Conservation (phyloP, 192 early-diverging fungal genomes). For the Entomortierella beljakovae region DNA sequence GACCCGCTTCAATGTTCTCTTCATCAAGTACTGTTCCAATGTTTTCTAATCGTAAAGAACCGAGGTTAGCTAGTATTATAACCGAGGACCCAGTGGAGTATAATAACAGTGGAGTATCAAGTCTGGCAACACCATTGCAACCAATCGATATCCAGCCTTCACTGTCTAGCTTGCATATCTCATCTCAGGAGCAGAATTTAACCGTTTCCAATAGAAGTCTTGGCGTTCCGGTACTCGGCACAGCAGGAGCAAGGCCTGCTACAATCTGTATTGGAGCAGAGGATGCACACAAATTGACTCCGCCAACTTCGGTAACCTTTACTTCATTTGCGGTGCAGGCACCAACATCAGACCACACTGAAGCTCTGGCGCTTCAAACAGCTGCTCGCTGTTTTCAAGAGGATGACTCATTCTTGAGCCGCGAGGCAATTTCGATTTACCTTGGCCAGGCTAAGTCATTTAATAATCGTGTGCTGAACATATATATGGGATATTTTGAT, state of each 20-base stretch:
- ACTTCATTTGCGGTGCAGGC: conserved; percentile 4
- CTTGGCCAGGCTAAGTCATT: conserved; percentile 66
- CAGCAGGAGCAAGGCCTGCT: conserved; percentile 6
- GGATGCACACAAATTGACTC: conserved; percentile 8
- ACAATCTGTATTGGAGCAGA: conserved; percentile 25
- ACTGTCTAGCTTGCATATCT: not conserved
- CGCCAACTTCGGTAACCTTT: not conserved
- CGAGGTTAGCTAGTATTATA: not conserved
- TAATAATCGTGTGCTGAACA: conserved; percentile 65
- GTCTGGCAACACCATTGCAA: too few species aligned
- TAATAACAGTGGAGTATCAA: too few species aligned
- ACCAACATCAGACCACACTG: not conserved
- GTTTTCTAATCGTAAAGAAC: not conserved
- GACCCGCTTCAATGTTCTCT: conserved; percentile 27
- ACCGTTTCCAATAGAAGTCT: not conserved
- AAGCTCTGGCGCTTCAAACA: conserved; percentile 8
- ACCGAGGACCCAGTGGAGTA: too few species aligned
- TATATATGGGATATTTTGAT: conserved; percentile 86
- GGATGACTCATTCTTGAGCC: conserved; percentile 57
- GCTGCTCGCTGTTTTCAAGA: conserved; percentile 53
- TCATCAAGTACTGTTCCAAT: not conserved
- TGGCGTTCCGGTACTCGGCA: not conserved
- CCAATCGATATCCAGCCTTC: not conserved
- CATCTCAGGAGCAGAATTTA: not conserved
- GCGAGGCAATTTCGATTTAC: conserved; percentile 61